Evolutionary conservation across 2,329 filamentous ascomycete species (phyloP), one percentile per base, ranked within the genome.

Genomic region (Fusarium sp.): DNA sequence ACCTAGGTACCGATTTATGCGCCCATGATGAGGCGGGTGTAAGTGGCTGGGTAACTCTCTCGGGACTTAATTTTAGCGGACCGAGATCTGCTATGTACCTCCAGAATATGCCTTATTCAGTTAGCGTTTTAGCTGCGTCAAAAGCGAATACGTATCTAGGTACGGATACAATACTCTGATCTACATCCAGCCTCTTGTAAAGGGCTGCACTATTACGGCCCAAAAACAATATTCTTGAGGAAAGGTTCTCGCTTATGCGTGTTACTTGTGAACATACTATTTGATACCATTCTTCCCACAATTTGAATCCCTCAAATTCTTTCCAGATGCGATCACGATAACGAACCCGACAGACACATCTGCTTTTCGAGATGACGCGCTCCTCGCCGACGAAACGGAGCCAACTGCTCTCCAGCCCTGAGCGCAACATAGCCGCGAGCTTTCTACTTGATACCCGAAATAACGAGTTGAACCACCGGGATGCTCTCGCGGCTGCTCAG

Each of bases 401-500:
- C 50, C 76, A 76, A 57, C 71, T 76, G 60, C 72, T 74, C 53
- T 75, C 77, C 9, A 81, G 75, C 57, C 79, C 79, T 9, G 76
- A 78, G 19, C 73, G 76, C 47, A 67, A 76, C 9, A 84, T 84
- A 57, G 79, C 86, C 37, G 82, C 86, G 19, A 82, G 79, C 21
- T 82, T 91, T 25, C 87, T 92, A 55, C 79, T 79, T 36, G 83
- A 86, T 47, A 81, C 84, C 29, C 82, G 84, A 32, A 87, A 90
- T 61, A 84, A 83, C 31, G 87, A 88, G 70, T 78, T 83, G 45
- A 80, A 79, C 51, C 88, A 92, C 70, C 81, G 83, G 54, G 83
- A 87, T 65, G 88, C 89, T 13, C 82, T 94, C 14, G 84, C 84
- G 41, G 83, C 84, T 42, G 88, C 88, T 4, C 85, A 85, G 44